Evolutionary conservation across 1,284 basidiomycete genomes (phyloP), one percentile per base, ranked within the genome.

Genomic region (Ganoderma sinense): DNA sequence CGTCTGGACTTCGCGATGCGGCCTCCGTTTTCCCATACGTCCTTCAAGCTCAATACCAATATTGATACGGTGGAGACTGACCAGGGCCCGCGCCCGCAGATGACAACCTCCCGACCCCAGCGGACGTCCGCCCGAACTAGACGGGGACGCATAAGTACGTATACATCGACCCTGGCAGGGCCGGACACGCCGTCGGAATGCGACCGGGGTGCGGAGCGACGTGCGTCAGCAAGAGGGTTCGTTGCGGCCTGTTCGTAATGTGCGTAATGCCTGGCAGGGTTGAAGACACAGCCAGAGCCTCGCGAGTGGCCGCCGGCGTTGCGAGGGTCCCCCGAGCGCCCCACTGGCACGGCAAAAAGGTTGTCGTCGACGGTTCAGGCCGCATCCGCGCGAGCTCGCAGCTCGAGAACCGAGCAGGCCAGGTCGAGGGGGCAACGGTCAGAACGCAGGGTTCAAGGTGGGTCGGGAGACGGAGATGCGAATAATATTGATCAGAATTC

Each of bases 121-220:
- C 56, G 56, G 56, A 59, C 29, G 56, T 16, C 56, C 10, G 11
- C 10, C 18, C 7, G 33, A 20, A 39, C 56, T 4, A 36, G n/a
- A 23, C 33, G 29, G 33, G 11, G 31, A 20, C 33, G 56, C 56
- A 39, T 39, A 59, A 3, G 23, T 23, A 20, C 33, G 56, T 33
- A 39, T 39, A 59, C 11, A 39, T 23, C 56, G 33, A 59, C 56
- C 56, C 56, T 59, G 56, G 11, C 56, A 59, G 56, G 56, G 56
- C 18, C 3, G 31, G 11, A 23, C 10, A 39, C 23, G 11, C n/a
- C n/a, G 56, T 39, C 20, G 16, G 56, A 36, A 39, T 39, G 56
- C 56, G 33, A 59, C 11, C 18, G 56, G 18, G 33, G 18, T 20
- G 56, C 20, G 20, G 29, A 29, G 56, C 23, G 48, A 26, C 48